Evolutionary conservation across 2,329 filamentous ascomycete genomes (phyloP).

Genomic region (Aspergillus sp.): DNA sequence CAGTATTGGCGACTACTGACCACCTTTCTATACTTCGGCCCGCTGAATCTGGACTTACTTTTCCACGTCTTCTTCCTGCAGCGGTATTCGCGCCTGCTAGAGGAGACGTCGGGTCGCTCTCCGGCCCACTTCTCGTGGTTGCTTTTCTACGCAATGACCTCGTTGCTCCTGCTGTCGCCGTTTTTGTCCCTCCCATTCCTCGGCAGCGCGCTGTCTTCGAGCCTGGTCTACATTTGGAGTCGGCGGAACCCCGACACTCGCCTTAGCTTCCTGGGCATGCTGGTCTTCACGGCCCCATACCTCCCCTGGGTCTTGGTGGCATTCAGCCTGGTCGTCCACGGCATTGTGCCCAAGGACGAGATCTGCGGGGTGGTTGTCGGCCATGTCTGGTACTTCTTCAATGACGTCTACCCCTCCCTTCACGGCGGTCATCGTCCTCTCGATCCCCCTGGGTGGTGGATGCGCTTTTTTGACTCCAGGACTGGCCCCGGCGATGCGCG

Average conservation of each 20-base stretch:
- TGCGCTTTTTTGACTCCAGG: constrained; percentile 68
- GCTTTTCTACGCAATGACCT: constrained; percentile 77
- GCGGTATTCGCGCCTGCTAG: constrained; percentile 89
- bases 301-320: constrained; percentile 93
- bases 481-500: constrained; percentile 12
- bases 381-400: constrained; percentile 98
- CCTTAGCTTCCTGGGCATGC: constrained; percentile 81
- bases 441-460: constrained; percentile 89
- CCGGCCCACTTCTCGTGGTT: constrained; percentile 96
- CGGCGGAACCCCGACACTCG: constrained; percentile 88
- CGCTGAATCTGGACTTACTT: constrained; percentile 86
- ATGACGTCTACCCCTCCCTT: constrained; percentile 90
- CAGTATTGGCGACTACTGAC: constrained; percentile 97
- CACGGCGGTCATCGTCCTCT: constrained; percentile 82
- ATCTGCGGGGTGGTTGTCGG: constrained; percentile 93
- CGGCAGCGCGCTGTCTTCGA: constrained; percentile 88
- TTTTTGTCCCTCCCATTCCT: constrained; percentile 90
- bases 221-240: constrained; percentile 97
- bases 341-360: constrained; percentile 88
- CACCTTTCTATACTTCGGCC: constrained; percentile 96
- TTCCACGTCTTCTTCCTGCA: constrained; percentile 99
- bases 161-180: constrained; percentile 78
- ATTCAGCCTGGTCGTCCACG: constrained; percentile 89
- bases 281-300: constrained; percentile 92
- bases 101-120: constrained; percentile 88